Percentiles rank a stretch among this genome's conserved stretches.
phyloP scores from a whole-genome alignment of 106 monocot genomes.

The Amphibolis antarctica region DNA sequence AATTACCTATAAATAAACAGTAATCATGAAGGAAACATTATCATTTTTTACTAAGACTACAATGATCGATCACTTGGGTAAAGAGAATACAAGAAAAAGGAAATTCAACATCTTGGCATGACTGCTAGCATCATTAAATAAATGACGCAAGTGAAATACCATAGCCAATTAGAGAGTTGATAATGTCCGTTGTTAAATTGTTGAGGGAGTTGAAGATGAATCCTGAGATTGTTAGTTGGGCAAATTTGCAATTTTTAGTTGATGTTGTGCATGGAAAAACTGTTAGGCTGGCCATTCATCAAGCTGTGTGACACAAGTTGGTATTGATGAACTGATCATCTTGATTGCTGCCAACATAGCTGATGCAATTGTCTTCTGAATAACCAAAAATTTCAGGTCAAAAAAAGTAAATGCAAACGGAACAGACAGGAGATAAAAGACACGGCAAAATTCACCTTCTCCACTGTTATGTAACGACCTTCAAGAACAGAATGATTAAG shows the following conservation, averaged over 20 bases:
- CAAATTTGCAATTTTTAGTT: constrained; percentile 68
- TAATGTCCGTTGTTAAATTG: constrained; percentile 81
- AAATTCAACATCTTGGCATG: constrained; percentile 19
- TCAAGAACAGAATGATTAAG: constrained; percentile 76
- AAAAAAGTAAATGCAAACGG: constrained; percentile 32
- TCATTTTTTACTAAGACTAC: too few relatives aligned
- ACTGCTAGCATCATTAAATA: constrained; percentile 21
- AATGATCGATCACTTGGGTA: neutral
- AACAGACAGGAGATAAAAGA: constrained; percentile 2
- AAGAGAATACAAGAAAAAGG: constrained; percentile 1
- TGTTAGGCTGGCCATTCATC: constrained; percentile 64
- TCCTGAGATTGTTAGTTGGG: constrained; percentile 77
- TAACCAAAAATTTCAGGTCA: constrained; percentile 59
- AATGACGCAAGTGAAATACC: constrained; percentile 47
- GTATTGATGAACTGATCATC: constrained; percentile 68
- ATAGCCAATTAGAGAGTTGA: constrained; percentile 52
- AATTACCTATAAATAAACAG: too few relatives aligned
- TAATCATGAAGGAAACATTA: too few relatives aligned
- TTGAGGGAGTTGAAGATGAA: constrained; percentile 55
- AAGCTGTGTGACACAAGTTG: constrained; percentile 71
- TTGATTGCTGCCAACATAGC: constrained; percentile 78
- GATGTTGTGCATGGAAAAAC: constrained; percentile 66
- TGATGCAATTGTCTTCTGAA: constrained; percentile 76
- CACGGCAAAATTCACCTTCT: constrained; percentile 43
- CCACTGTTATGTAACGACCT: constrained; percentile 79